Percentiles rank a stretch among this genome's conserved stretches.
These are phyloP conservation scores for Zymoseptoria ardabiliae DNA, from an alignment of 2,329 filamentous ascomycete species.

Conservation along the genomic window DNA sequence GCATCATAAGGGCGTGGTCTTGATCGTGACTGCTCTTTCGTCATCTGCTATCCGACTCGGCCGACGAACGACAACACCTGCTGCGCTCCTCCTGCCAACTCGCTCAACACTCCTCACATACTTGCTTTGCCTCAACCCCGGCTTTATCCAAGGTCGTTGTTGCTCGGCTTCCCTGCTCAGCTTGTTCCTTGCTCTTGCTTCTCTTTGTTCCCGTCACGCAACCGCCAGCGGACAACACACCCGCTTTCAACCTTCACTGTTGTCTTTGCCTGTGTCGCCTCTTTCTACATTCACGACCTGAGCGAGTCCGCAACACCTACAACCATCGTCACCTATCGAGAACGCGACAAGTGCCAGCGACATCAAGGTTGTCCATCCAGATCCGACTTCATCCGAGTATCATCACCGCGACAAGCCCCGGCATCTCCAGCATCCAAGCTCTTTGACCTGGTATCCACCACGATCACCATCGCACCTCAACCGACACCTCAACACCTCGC, in stretches of 20 bases:
- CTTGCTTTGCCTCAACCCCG: too few species aligned
- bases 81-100: neutral
- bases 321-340: neutral
- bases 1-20: neutral
- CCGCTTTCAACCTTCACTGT: neutral
- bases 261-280: neutral
- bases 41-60: neutral
- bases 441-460: neutral
- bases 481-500: slow-evolving; percentile 4
- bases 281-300: neutral
- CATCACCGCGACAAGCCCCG: slow-evolving; percentile 1
- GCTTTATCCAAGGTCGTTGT: neutral
- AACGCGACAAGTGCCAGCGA: slow-evolving; percentile 3
- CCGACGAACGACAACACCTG: neutral
- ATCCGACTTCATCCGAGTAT: neutral
- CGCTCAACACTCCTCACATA: too few species aligned
- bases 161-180: neutral
- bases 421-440: neutral
- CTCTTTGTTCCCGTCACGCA: neutral
- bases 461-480: slow-evolving; percentile 3
- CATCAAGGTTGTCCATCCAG: slow-evolving; percentile 20
- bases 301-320: neutral
- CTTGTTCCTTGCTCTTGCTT: neutral
- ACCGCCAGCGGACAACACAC: neutral
- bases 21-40: neutral